A percentile compares a stretch with the other conserved stretches of the same genome.
These are phyloP conservation scores for Endothia cerciana DNA, from an alignment of 2,329 filamentous ascomycete species.

Conservation along the genomic window DNA sequence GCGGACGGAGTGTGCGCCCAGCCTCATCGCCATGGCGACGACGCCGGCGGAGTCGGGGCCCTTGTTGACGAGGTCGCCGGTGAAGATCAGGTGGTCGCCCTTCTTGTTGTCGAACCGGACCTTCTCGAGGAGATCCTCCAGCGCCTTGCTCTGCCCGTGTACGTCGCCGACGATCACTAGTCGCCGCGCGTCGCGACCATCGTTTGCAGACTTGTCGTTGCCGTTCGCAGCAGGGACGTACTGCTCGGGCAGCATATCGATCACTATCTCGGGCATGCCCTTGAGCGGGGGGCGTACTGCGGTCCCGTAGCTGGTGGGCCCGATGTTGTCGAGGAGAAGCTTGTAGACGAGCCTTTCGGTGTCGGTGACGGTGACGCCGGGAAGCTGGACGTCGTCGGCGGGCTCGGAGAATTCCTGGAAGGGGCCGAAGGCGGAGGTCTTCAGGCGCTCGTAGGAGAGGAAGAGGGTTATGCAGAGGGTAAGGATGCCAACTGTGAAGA, in stretches of 20 bases:
- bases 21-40: slow-evolving; percentile 71
- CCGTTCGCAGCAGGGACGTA: slow-evolving; percentile 31
- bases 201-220: slow-evolving; percentile 22
- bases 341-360: slow-evolving; percentile 15
- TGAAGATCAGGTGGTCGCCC: slow-evolving; percentile 74
- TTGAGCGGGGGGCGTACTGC: slow-evolving; percentile 44
- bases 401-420: slow-evolving; percentile 19
- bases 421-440: slow-evolving; percentile 32
- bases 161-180: slow-evolving; percentile 89
- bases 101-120: slow-evolving; percentile 60
- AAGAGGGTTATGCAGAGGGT: slow-evolving; percentile 38
- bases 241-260: slow-evolving; percentile 39
- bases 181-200: slow-evolving; percentile 48
- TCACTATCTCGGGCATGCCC: slow-evolving; percentile 33
- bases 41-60: slow-evolving; percentile 83
- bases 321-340: slow-evolving; percentile 15
- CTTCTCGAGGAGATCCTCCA: slow-evolving; percentile 68
- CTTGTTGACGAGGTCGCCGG: slow-evolving; percentile 83
- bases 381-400: slow-evolving; percentile 8
- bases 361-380: slow-evolving; percentile 9
- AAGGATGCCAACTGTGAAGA: slow-evolving; percentile 39
- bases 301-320: slow-evolving; percentile 46
- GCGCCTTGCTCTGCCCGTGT: slow-evolving; percentile 78
- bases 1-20: slow-evolving; percentile 80
- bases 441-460: slow-evolving; percentile 41